Percentiles rank a stretch among this genome's conserved stretches.
phyloP scores from a whole-genome alignment of 106 monocot genomes.

The Apostasia ramifera region DNA sequence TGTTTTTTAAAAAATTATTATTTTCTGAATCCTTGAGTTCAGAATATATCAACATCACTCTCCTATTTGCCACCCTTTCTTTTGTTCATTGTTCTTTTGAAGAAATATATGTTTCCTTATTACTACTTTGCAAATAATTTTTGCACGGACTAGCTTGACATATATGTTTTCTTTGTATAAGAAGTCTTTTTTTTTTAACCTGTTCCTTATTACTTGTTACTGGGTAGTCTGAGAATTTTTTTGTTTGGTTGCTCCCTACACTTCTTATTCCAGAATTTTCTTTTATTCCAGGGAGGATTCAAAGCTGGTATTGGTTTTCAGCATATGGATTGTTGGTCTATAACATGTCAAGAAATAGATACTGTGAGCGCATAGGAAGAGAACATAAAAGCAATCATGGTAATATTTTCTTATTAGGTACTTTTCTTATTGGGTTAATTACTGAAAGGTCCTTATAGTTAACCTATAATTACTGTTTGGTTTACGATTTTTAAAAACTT shows the following conservation, averaged over 20 bases:
- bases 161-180: too few relatives aligned
- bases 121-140: neutral
- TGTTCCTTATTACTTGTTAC: too few relatives aligned
- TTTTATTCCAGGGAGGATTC: constrained; percentile 64
- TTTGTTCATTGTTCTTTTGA: neutral
- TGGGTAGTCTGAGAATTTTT: too few relatives aligned
- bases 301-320: constrained; percentile 98
- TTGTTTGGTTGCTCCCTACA: too few relatives aligned
- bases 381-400: constrained; percentile 99
- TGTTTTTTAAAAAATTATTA: too few relatives aligned
- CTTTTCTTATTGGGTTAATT: too few relatives aligned
- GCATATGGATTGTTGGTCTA: constrained; percentile 74
- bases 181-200: too few relatives aligned
- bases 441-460: too few relatives aligned
- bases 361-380: constrained; percentile 93
- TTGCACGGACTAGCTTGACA: neutral
- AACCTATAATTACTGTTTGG: too few relatives aligned
- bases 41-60: too few relatives aligned
- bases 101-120: neutral
- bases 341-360: constrained; percentile 87
- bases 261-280: neutral
- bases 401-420: constrained; percentile 12
- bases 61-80: neutral
- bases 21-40: too few relatives aligned
- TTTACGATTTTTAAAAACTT: too few relatives aligned